Evolutionary conservation across 169 alveolate species (phyloP).

Genomic region (Besnoitia besnoiti): DNA sequence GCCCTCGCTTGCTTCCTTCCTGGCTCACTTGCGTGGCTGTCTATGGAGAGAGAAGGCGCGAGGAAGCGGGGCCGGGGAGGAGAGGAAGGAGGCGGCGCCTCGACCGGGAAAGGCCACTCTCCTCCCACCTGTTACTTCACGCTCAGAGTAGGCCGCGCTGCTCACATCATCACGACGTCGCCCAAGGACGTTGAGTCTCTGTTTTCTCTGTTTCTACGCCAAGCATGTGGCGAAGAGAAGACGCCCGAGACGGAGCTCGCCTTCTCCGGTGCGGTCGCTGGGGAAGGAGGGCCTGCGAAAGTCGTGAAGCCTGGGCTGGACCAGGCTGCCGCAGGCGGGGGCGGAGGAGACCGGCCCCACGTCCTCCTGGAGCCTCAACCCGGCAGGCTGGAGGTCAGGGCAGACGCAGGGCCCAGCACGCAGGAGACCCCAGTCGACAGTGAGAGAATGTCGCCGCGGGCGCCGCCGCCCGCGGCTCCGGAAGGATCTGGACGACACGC

Average conservation of each 20-base stretch:
- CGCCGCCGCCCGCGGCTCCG: too few species aligned
- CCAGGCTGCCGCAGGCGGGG: too few species aligned
- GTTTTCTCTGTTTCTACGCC: neutral
- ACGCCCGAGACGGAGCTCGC: neutral
- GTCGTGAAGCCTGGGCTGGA: too few species aligned
- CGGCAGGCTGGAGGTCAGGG: too few species aligned
- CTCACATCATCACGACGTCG: neutral
- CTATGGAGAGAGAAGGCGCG: neutral
- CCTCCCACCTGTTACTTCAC: neutral
- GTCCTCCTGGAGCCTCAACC: too few species aligned
- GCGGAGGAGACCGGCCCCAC: too few species aligned
- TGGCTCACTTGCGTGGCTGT: neutral
- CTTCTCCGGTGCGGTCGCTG: too few species aligned
- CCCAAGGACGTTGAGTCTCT: neutral
- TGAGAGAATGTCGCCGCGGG: too few species aligned
- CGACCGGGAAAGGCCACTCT: neutral
- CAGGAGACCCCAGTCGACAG: too few species aligned
- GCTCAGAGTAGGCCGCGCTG: neutral
- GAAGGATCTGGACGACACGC: too few species aligned
- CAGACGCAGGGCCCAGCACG: too few species aligned
- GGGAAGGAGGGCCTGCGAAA: too few species aligned
- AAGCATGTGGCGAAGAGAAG: neutral
- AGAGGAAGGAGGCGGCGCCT: neutral
- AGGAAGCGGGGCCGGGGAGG: neutral
- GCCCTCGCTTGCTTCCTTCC: neutral